phyloP scores from a whole-genome alignment of 208 protist genomes.

The Trypanosoma boissoni region DNA sequence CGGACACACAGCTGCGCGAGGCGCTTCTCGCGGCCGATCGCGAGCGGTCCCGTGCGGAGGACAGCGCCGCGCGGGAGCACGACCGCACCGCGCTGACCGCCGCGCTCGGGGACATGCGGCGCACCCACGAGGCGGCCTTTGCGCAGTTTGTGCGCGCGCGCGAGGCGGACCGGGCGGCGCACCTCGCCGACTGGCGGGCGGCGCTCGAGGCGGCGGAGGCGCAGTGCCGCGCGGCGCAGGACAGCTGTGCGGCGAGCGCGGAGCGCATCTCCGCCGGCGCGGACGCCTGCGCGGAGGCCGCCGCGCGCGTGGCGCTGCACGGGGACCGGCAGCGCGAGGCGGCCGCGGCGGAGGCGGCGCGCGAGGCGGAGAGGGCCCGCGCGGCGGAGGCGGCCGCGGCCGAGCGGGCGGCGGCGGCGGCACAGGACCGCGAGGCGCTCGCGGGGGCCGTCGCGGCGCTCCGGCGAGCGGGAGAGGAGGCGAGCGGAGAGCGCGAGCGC shows the following conservation, averaged over 20 bases:
- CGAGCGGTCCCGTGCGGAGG: slow-evolving; percentile 59
- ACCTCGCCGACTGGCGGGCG: background rate
- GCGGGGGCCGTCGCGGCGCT: background rate
- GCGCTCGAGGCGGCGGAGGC: slow-evolving; percentile 66
- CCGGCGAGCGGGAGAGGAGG: slow-evolving; percentile 20
- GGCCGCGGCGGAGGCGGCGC: slow-evolving; percentile 28
- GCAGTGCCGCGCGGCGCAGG: slow-evolving; percentile 56
- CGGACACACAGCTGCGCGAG: slow-evolving; percentile 65
- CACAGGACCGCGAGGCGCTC: slow-evolving; percentile 54
- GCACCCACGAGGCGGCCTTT: slow-evolving; percentile 59
- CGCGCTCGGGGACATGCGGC: slow-evolving; percentile 67
- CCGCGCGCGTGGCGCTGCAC: background rate
- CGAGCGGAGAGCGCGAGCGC: slow-evolving; percentile 68
- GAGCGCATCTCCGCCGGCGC: background rate
- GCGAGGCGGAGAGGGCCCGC: background rate
- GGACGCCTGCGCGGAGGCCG: background rate
- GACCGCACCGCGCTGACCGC: slow-evolving; percentile 52
- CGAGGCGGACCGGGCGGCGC: slow-evolving; percentile 18
- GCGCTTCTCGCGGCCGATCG: slow-evolving; percentile 66
- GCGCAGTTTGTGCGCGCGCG: slow-evolving; percentile 72
- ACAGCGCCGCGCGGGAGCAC: slow-evolving; percentile 50
- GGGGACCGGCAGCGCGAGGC: slow-evolving; percentile 60
- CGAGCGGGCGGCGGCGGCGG: slow-evolving; percentile 47
- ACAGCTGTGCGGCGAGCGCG: too few species aligned
- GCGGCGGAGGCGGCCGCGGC: slow-evolving; percentile 17